Evolutionary conservation across 2,329 filamentous ascomycete genomes (phyloP), one percentile per base, ranked within the genome.

Genomic region (Conoideocrella luteorostrata): DNA sequence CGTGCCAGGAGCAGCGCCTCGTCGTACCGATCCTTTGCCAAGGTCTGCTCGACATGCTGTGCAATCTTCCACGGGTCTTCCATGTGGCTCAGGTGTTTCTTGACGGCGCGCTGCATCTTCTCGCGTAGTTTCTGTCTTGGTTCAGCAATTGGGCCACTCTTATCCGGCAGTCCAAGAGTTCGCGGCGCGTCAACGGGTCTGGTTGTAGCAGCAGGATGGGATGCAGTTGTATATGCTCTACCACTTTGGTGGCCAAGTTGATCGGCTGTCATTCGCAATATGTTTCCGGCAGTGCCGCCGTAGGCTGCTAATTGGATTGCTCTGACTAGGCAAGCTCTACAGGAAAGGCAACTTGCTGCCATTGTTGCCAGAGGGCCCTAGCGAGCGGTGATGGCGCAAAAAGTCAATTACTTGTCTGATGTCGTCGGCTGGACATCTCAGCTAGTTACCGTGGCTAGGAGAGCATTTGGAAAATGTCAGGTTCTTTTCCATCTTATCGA

Each of bases 51-150:
- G 33, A 95, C 80, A 42, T 84, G 79, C 29, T 83, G 68, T 30
- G 80, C 82, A 46, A 97, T 75, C 53, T 84, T 81, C 49, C 83
- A 71, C 2, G 86, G 86, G 59, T 96, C 89, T 15, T 72, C 64
- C 45, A 88, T 61, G 62, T 77, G 79, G 37, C 73, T 60, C 42
- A 89, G 58, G 52, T 88, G 80, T 54, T 72, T 75, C 29, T 68
- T 68, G 37, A 70, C 67, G 13, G 59, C 62, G 41, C 64, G 61
- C 44, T 67, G 57, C 12, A 67, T 50, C 52, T 52, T 55, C 35
- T 61, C 52, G 15, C 22, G 49, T n/a, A n/a, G n/a, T n/a, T n/a
- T n/a, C 39, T 45, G 46, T 45, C 51, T 58, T 43, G 49, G 56
- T 18, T 48, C 40, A 38, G 48, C 28, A 1, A 15, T 43, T 3